Evolutionary conservation across 2,329 filamentous ascomycete genomes (phyloP).

Genomic region (Coniochaeta sp.): DNA sequence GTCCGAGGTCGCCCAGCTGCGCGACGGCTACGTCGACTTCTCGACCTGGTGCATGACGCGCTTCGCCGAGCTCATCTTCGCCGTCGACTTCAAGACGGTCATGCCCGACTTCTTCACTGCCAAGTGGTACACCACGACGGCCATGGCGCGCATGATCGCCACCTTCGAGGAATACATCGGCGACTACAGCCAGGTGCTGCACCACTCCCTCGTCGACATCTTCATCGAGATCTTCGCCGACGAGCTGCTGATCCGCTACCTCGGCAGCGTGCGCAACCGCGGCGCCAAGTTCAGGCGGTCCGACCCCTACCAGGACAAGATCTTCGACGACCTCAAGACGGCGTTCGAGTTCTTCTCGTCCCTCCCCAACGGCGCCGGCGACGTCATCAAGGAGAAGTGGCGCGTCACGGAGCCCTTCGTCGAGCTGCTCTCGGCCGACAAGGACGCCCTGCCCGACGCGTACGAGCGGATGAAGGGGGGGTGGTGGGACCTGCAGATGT

Average conservation of each 20-base stretch:
- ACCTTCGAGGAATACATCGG: constrained; percentile 93
- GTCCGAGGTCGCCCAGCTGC: constrained; percentile 65
- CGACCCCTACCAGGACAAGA: constrained; percentile 87
- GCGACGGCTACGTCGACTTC: constrained; percentile 90
- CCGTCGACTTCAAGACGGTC: constrained; percentile 78
- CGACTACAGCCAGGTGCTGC: constrained; percentile 79
- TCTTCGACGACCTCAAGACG: constrained; percentile 85
- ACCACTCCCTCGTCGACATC: constrained; percentile 82
- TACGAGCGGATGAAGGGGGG: constrained; percentile 77
- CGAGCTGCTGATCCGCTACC: constrained; percentile 80
- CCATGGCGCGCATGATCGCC: constrained; percentile 88
- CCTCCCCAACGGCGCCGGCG: constrained; percentile 63
- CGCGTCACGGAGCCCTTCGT: constrained; percentile 81
- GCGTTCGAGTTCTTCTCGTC: constrained; percentile 83
- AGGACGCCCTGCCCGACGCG: constrained; percentile 63
- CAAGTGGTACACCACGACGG: constrained; percentile 78
- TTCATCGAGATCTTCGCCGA: constrained; percentile 91
- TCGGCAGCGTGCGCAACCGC: constrained; percentile 80
- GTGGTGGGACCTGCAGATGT: constrained; percentile 92
- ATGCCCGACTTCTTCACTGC: constrained; percentile 86
- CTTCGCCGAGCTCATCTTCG: constrained; percentile 83
- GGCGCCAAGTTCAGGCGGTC: constrained; percentile 78
- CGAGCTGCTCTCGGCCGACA: constrained; percentile 70
- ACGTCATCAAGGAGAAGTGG: constrained; percentile 84
- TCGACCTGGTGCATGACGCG: constrained; percentile 86